A percentile compares a stretch with the other conserved stretches of the same genome.
phyloP scores from a whole-genome alignment of 2,329 filamentous ascomycete genomes.

The Colletotrichum liriopes region DNA sequence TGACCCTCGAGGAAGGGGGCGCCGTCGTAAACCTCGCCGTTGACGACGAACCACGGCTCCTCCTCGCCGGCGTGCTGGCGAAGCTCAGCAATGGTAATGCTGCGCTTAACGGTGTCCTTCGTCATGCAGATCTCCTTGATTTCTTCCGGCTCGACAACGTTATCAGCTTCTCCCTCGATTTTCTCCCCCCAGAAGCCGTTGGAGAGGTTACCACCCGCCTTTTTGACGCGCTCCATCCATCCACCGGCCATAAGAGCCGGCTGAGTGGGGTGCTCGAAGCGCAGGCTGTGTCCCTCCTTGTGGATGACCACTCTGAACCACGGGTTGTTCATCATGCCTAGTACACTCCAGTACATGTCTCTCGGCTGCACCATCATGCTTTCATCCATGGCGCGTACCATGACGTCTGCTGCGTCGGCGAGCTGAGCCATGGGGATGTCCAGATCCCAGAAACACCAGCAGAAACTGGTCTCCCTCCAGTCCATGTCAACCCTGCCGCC shows the following conservation, averaged over 20 bases:
- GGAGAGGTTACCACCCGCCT: constrained; percentile 81
- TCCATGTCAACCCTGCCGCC: constrained; percentile 85
- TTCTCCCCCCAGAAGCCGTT: constrained; percentile 91
- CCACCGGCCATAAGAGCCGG: constrained; percentile 83
- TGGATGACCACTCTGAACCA: constrained; percentile 90
- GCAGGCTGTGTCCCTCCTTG: constrained; percentile 72
- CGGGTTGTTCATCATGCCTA: constrained; percentile 98
- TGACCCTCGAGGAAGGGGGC: constrained; percentile 85
- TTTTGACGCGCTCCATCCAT: constrained; percentile 96
- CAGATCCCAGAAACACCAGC: constrained; percentile 93
- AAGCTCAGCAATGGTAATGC: constrained; percentile 81
- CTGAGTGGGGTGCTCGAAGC: constrained; percentile 92
- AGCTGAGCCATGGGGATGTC: constrained; percentile 77
- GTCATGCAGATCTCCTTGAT: constrained; percentile 83
- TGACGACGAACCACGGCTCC: constrained; percentile 89
- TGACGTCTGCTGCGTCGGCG: constrained; percentile 76
- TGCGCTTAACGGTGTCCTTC: constrained; percentile 74
- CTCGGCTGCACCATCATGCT: constrained; percentile 87
- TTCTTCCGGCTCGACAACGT: constrained; percentile 61
- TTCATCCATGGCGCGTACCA: constrained; percentile 92
- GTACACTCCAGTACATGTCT: constrained; percentile 96
- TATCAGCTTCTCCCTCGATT: constrained; percentile 66
- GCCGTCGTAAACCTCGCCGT: constrained; percentile 91
- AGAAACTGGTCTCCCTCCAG: constrained; percentile 87
- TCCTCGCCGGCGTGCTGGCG: constrained; percentile 75